Conservation (phyloP, 2,329 filamentous ascomycete species). For the Ophioceras dolichostomum region DNA sequence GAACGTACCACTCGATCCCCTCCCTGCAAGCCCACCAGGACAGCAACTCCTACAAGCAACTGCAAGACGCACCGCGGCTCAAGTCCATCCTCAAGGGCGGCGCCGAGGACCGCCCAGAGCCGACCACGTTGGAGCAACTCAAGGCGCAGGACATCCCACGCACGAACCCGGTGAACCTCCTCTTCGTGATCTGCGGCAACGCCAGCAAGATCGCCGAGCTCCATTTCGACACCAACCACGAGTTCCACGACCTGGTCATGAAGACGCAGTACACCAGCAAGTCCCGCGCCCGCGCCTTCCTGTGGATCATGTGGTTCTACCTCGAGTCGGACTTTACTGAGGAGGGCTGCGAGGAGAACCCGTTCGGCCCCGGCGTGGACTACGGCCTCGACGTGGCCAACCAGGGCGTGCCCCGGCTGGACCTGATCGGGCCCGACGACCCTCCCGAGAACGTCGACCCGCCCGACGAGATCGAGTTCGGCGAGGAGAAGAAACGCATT, state of each 20-base stretch:
- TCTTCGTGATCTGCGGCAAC: conserved; percentile 86
- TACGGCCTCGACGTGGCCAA: conserved; percentile 53
- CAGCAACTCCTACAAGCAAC: conserved; percentile 90
- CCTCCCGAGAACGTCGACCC: conserved; percentile 64
- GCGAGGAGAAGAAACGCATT: conserved; percentile 60
- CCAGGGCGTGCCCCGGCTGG: conserved; percentile 56
- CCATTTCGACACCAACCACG: conserved; percentile 73
- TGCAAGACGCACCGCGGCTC: conserved; percentile 88
- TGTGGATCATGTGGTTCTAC: conserved; percentile 99
- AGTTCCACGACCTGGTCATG: conserved; percentile 98
- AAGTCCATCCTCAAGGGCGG: conserved; percentile 97
- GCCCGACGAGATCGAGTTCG: conserved; percentile 55
- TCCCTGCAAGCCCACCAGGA: conserved; percentile 92
- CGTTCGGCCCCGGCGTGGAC: conserved; percentile 65
- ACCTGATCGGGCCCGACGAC: conserved; percentile 52
- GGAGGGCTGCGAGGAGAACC: conserved; percentile 80
- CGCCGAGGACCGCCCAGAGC: conserved; percentile 79
- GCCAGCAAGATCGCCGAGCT: conserved; percentile 86
- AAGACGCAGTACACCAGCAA: conserved; percentile 68
- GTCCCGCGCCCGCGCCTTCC: conserved; percentile 75
- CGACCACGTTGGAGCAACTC: conserved; percentile 71
- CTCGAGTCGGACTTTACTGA: conserved; percentile 89
- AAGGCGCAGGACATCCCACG: conserved; percentile 53
- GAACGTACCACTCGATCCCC: conserved; percentile 96
- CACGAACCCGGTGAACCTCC: conserved; percentile 93